These are phyloP conservation scores for Melianthus villosus DNA, from an alignment of 441 rosid genomes.

Conservation along the genomic window DNA sequence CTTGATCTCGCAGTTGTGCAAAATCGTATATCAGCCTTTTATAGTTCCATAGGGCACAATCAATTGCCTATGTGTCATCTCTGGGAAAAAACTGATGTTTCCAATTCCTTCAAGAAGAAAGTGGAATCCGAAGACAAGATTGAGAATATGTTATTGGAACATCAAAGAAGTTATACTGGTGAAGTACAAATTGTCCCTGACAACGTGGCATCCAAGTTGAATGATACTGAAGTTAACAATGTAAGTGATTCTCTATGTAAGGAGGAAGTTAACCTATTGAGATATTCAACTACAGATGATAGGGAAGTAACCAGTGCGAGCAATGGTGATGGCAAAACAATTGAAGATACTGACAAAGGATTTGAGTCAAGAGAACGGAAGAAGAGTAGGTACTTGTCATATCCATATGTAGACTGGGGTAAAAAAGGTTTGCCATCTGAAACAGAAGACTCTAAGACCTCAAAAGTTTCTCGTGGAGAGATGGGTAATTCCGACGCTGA, in stretches of 20 bases:
- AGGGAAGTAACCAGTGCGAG: background rate
- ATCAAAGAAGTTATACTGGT: constrained; percentile 1
- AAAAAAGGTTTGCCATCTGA: constrained; percentile 13
- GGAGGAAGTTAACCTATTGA: constrained; percentile 1
- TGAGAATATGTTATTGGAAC: constrained; percentile 6
- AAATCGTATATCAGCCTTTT: constrained; percentile 41
- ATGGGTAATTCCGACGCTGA: background rate
- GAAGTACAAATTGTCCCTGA: no score
- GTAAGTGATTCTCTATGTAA: constrained; percentile 9
- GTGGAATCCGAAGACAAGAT: background rate
- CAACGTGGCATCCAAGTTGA: constrained; percentile 2
- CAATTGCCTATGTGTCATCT: constrained; percentile 37
- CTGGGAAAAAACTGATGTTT: constrained; percentile 11
- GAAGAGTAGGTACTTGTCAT: constrained; percentile 56
- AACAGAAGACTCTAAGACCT: constrained; percentile 15
- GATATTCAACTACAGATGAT: constrained; percentile 13
- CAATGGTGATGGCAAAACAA: constrained; percentile 6
- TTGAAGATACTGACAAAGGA: constrained; percentile 14
- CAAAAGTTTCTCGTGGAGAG: no score
- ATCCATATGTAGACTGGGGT: constrained; percentile 41
- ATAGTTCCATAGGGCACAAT: constrained; percentile 32
- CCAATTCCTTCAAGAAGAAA: constrained; percentile 4
- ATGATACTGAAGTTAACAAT: constrained; percentile 4
- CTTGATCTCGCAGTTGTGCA: constrained; percentile 33
- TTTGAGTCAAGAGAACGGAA: constrained; percentile 38